phyloP scores from a whole-genome alignment of 306 rosid species.

The Cercis canadensis region DNA sequence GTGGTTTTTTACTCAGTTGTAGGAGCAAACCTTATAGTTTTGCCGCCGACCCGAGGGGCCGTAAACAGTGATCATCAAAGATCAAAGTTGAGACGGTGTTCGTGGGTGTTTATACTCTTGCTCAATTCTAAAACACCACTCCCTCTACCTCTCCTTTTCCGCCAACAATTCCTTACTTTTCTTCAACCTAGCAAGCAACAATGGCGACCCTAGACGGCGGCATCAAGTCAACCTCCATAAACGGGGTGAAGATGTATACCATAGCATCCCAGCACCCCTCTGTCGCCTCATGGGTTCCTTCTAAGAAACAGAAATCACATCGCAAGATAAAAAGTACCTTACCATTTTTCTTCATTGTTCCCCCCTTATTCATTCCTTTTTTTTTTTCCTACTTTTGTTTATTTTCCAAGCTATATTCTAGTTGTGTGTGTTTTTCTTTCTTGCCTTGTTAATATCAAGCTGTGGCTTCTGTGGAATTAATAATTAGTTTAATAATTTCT shows the following conservation, averaged over 20 bases:
- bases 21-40: background rate
- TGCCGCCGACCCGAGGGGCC: background rate
- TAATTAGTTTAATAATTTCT: no score
- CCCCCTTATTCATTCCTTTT: background rate
- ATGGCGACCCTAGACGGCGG: conserved; percentile 78
- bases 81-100: background rate
- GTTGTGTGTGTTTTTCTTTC: background rate
- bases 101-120: background rate
- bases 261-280: conserved; percentile 86
- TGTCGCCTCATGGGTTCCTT: conserved; percentile 68
- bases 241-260: conserved; percentile 78
- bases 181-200: conserved; percentile 6
- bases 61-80: background rate
- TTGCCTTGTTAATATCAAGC: background rate
- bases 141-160: background rate
- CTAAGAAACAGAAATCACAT: conserved; percentile 67
- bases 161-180: no score
- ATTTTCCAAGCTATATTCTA: background rate
- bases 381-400: background rate
- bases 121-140: background rate
- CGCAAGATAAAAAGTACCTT: conserved; percentile 64
- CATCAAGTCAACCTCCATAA: conserved; percentile 70
- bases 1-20: no score
- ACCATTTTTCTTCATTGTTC: background rate
- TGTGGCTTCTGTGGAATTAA: no score